Percentiles rank a stretch among this genome's conserved stretches.
Conservation (phyloP, 2,329 filamentous ascomycete species). For the Torrubiella hemipterigena region DNA sequence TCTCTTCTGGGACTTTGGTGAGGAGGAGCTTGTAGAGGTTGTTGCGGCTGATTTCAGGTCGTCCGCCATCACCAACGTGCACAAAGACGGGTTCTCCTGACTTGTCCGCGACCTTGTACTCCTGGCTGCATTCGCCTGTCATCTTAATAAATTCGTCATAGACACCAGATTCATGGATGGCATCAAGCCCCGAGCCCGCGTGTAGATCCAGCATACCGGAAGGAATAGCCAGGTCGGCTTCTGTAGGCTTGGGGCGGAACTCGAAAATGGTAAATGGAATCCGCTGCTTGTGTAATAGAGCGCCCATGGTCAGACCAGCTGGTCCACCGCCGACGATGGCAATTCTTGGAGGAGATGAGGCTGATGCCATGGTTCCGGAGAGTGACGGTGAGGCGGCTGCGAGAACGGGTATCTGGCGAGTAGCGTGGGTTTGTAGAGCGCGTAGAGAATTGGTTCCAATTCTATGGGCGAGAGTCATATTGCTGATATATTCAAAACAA, state of each 20-base stretch:
- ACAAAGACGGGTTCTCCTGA: conserved; percentile 13
- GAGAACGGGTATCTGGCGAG: too few relatives aligned
- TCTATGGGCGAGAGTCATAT: too few relatives aligned
- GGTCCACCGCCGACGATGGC: conserved; percentile 35
- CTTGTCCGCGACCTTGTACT: conserved; percentile 18
- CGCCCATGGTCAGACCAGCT: conserved; percentile 32
- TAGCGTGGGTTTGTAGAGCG: too few relatives aligned
- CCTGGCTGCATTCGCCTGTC: conserved; percentile 32
- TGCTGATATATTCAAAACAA: too few relatives aligned
- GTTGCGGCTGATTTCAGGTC: conserved; percentile 26
- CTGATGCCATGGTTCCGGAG: too few relatives aligned
- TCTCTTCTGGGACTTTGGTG: conserved; percentile 14
- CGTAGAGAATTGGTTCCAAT: too few relatives aligned
- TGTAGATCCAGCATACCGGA: conserved; percentile 39
- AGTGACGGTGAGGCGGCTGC: too few relatives aligned
- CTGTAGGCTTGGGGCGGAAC: conserved; percentile 15
- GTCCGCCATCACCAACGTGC: conserved; percentile 10
- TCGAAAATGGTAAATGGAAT: conserved; percentile 24
- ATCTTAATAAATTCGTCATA: conserved; percentile 61
- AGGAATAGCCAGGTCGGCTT: conserved; percentile 13
- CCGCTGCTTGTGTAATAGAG: conserved; percentile 27
- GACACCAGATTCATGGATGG: conserved; percentile 28
- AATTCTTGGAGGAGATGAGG: conserved; percentile 15
- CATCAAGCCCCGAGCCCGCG: conserved; percentile 28
- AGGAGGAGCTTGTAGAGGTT: conserved; percentile 22